phyloP scores from a whole-genome alignment of 139 green algal species.

The Chlamydomonas sphaeroides region DNA sequence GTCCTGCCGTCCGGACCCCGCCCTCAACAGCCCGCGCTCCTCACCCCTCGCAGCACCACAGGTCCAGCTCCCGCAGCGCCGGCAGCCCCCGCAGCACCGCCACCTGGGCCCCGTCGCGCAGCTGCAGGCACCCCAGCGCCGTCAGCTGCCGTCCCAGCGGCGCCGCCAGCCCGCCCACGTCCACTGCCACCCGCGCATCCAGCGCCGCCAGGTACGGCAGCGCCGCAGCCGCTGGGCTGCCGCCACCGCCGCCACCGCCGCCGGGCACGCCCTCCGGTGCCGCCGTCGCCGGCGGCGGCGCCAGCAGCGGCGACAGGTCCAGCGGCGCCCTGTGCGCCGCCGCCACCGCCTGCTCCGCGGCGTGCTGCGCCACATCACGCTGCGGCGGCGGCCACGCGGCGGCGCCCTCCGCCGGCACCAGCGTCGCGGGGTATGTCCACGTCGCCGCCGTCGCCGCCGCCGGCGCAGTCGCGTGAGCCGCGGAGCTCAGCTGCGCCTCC shows the following conservation, averaged over 20 bases:
- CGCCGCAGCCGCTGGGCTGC: not conserved
- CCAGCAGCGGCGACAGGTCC: not conserved
- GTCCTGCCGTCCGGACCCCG: too few species aligned
- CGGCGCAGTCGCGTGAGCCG: not conserved
- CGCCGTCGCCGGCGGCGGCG: not conserved
- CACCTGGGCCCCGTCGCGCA: not conserved
- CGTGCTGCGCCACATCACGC: not conserved
- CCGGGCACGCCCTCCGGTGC: not conserved
- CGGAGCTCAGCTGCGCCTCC: not conserved
- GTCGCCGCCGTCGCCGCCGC: not conserved
- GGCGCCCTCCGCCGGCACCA: conserved; percentile 8
- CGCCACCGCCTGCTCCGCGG: not conserved
- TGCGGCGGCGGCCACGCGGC: not conserved
- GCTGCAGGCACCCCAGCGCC: conserved; percentile 8
- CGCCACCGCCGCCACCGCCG: not conserved
- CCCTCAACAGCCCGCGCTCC: too few species aligned
- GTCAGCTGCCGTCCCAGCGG: not conserved
- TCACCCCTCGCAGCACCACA: conserved; percentile 10
- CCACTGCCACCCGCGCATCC: not conserved
- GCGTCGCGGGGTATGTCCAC: conserved; percentile 14
- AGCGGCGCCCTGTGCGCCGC: not conserved
- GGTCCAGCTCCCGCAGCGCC: not conserved
- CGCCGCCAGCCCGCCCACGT: not conserved
- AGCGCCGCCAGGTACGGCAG: not conserved
- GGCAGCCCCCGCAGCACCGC: not conserved